Evolutionary conservation across 306 rosid species (phyloP), one percentile per base, ranked within the genome.

Genomic region (Dalbergia cultrata): DNA sequence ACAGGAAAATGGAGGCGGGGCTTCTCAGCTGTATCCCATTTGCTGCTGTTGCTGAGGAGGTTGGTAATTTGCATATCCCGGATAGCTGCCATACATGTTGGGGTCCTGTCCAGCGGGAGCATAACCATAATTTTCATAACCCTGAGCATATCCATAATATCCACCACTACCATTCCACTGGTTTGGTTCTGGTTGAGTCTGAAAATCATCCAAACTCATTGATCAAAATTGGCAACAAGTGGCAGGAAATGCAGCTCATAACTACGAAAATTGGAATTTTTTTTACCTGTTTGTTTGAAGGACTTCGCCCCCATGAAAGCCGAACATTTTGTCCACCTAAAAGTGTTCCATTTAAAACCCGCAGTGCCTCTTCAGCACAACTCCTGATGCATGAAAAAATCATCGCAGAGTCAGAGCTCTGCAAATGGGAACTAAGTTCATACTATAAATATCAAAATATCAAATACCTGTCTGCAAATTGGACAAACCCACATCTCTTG

Each of bases 231-330:
- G 13, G 19, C 3, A 14, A 79, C 21, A 17, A 41, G 5, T 5
- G 6, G 67, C 18, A 14, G 45, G 14, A 5, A 33, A 53, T 4
- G 67, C 16, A 43, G 62, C 39, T 13, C 67, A 3, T 6, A 21
- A 44, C 59, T 41, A 71, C 39, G 47, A 82, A 86, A 79, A 83
- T 70, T 14, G 11, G 11, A 19, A 45, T n/a, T 9, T 4, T 6
- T 7, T 2, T 53, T 76, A 93, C 99, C 97, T 89, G 98, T 69
- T 95, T 95, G 90, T 93, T 95, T 70, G 99, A 82, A 72, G 98
- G 99, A 76, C 98, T 95, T 8, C 97, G 96, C 61, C 99, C 99
- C 99, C 99, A 95, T 74, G 99, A 93, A 77, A 95, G 98, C 31
- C 99, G 87, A 60, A 95, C 92, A 79, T 82, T 95, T 81, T 93